phyloP scores from a whole-genome alignment of 352 stramenopile genomes.

The Globisporangium lucens region DNA sequence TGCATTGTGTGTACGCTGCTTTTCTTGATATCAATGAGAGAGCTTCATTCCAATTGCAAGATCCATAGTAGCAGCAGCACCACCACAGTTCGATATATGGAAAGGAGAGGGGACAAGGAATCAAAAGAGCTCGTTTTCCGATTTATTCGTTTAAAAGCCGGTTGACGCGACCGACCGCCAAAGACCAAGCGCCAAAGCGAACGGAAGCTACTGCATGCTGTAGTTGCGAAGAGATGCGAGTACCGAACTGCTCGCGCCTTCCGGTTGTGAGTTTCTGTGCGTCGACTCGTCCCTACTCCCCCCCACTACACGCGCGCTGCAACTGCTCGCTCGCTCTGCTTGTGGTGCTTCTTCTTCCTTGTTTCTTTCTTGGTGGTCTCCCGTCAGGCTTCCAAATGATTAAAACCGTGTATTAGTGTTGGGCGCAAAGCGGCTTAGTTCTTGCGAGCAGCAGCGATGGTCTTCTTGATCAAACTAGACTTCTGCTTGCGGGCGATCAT shows the following conservation, averaged over 20 bases:
- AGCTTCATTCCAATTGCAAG: no score
- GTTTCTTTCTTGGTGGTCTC: not conserved
- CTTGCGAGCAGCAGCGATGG: constrained; percentile 75
- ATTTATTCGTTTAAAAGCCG: constrained; percentile 21
- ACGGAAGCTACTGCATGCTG: not conserved
- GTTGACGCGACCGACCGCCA: not conserved
- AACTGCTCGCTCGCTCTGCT: not conserved
- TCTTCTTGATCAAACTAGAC: constrained; percentile 92
- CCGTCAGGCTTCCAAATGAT: constrained; percentile 15
- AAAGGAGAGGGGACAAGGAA: not conserved
- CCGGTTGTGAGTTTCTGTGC: not conserved
- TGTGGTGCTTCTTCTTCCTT: no score
- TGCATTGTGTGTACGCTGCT: no score
- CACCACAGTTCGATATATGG: no score
- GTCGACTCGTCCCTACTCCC: not conserved
- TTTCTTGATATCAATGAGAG: no score
- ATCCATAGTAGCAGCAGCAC: no score
- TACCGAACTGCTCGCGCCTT: no score
- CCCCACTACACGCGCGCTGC: no score
- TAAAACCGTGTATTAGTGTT: constrained; percentile 16
- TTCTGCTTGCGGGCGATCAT: constrained; percentile 99
- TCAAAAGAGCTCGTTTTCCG: constrained; percentile 23
- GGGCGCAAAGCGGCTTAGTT: constrained; percentile 34
- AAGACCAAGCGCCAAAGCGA: not conserved
- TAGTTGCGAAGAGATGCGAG: not conserved